Conservation (phyloP, 75 land plant genomes). For the Pinus albicaulis region DNA sequence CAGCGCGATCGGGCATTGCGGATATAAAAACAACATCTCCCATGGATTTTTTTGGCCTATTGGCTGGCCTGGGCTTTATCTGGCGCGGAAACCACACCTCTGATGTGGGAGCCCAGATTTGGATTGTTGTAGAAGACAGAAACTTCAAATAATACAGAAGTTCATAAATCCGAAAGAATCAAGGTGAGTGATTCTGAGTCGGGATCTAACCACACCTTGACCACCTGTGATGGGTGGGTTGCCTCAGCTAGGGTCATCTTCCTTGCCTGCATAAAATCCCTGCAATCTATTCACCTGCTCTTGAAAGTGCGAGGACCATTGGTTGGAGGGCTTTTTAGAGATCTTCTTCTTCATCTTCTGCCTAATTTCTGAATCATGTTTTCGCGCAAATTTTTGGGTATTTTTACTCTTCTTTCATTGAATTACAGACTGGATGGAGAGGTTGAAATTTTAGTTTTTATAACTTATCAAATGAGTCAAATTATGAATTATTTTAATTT, state of each 20-base stretch:
- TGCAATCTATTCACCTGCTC: not conserved
- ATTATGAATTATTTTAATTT: too few species aligned
- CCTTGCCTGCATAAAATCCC: conserved; percentile 43
- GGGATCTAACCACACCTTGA: conserved; percentile 37
- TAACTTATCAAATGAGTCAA: too few species aligned
- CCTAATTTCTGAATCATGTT: too few species aligned
- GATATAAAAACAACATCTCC: conserved; percentile 22
- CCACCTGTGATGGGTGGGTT: conserved; percentile 5
- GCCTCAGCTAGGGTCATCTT: conserved; percentile 32
- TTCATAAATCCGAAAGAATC: conserved; percentile 37
- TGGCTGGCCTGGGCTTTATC: conserved; percentile 10
- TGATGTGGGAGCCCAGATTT: conserved; percentile 21
- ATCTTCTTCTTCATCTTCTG: too few species aligned
- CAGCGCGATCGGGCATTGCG: conserved; percentile 15
- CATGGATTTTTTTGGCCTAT: not conserved
- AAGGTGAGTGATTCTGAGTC: conserved; percentile 38
- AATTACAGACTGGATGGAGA: too few species aligned
- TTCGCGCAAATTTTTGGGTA: too few species aligned
- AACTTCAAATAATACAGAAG: conserved; percentile 36
- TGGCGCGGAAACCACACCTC: conserved; percentile 14
- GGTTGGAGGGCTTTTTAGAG: too few species aligned
- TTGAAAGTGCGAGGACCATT: too few species aligned
- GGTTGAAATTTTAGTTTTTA: too few species aligned
- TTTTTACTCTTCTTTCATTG: too few species aligned
- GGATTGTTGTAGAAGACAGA: not conserved